A percentile compares a stretch with the other conserved stretches of the same genome.
phyloP scores from a whole-genome alignment of 2,329 filamentous ascomycete genomes.

The Botryotinia narcissicola region DNA sequence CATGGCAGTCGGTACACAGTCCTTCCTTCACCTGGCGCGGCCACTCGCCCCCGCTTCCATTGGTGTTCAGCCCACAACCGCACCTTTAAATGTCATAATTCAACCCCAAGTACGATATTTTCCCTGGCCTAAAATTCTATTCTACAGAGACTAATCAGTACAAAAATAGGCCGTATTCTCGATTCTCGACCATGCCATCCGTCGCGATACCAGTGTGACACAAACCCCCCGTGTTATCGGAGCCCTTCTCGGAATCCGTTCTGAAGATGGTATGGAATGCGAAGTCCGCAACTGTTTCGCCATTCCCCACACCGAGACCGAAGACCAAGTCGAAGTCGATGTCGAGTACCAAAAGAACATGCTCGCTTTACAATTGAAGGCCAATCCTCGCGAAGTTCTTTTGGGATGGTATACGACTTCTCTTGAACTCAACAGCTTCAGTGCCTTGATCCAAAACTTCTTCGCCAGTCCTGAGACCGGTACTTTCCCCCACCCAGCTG shows the following conservation, averaged over 20 bases:
- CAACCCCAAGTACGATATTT: constrained; percentile 77
- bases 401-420: constrained; percentile 99
- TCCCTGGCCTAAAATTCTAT: not conserved
- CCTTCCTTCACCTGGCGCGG: constrained; percentile 91
- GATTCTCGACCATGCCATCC: constrained; percentile 89
- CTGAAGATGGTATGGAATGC: constrained; percentile 94
- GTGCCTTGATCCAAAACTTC: constrained; percentile 98
- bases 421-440: constrained; percentile 96
- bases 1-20: constrained; percentile 76
- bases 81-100: constrained; percentile 89
- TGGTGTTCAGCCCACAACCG: constrained; percentile 79
- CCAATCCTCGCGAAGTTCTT: constrained; percentile 87
- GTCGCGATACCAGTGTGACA: constrained; percentile 60
- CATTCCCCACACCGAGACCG: constrained; percentile 96
- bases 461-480: constrained; percentile 96
- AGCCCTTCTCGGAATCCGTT: constrained; percentile 86
- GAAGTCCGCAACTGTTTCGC: constrained; percentile 96
- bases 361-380: constrained; percentile 91
- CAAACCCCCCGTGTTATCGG: constrained; percentile 96
- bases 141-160: not conserved
- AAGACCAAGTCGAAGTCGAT: constrained; percentile 98
- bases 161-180: constrained; percentile 62
- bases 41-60: constrained; percentile 80
- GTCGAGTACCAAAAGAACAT: constrained; percentile 99
- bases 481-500: constrained; percentile 94